A percentile compares a stretch with the other conserved stretches of the same genome.
Evolutionary conservation across 1,284 basidiomycete genomes (phyloP).

Genomic region (Ceratobasidium papillatum): DNA sequence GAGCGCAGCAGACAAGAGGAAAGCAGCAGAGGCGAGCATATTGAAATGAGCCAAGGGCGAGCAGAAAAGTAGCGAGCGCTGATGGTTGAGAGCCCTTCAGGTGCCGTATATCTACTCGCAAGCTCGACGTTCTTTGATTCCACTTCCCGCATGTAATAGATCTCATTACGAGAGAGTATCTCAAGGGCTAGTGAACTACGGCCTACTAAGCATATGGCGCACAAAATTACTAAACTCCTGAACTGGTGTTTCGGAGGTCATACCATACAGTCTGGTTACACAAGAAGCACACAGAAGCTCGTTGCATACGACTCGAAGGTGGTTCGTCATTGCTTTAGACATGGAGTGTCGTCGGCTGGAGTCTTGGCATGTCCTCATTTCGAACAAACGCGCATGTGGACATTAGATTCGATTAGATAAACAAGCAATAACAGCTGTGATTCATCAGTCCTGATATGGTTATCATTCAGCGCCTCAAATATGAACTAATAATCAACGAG

Average conservation of each 20-base stretch:
- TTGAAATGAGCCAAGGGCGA: constrained; percentile 32
- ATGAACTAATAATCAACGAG: too few relatives aligned
- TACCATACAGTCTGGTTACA: neutral
- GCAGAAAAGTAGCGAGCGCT: neutral
- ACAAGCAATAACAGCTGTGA: neutral
- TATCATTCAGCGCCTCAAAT: too few relatives aligned
- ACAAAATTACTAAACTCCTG: neutral
- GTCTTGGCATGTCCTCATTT: neutral
- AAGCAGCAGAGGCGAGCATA: constrained; percentile 28
- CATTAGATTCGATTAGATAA: neutral
- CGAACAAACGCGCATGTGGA: neutral
- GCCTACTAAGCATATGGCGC: neutral
- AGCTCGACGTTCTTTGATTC: neutral
- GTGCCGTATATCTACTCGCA: neutral
- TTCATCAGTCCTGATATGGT: neutral
- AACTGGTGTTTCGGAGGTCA: neutral
- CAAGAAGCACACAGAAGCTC: neutral
- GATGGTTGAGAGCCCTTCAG: neutral
- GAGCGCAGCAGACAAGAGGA: constrained; percentile 35
- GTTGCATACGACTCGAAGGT: neutral
- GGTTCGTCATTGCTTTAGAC: neutral
- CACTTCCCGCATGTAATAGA: neutral
- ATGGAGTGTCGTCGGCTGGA: neutral
- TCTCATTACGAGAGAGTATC: neutral
- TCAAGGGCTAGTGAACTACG: neutral